A percentile compares a stretch with the other conserved stretches of the same genome.
Evolutionary conservation across 2,329 filamentous ascomycete genomes (phyloP).

Genomic region (Colletotrichum cereale): DNA sequence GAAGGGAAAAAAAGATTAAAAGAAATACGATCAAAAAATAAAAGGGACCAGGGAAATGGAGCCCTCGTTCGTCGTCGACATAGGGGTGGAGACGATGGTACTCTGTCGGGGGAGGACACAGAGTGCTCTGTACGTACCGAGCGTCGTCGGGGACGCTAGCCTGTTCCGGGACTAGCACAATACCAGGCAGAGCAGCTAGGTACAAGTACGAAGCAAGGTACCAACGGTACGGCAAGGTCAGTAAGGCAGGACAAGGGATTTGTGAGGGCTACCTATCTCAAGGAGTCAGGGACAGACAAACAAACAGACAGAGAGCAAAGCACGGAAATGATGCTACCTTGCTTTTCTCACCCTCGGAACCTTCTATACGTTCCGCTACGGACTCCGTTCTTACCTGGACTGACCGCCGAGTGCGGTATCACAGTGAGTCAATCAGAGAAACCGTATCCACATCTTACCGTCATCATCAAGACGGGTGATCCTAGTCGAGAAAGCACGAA

Average conservation of each 20-base stretch:
- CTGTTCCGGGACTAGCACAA: background rate
- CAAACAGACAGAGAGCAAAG: background rate
- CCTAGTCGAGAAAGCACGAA: background rate
- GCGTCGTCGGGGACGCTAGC: background rate
- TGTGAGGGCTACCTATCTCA: background rate
- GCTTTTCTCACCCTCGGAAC: background rate
- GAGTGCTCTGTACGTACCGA: conserved; percentile 18
- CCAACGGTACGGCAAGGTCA: conserved; percentile 10
- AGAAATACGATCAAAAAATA: conserved; percentile 5
- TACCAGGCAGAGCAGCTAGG: background rate
- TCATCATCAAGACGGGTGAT: conserved; percentile 1
- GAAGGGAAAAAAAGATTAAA: background rate
- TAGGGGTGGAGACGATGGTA: conserved; percentile 10
- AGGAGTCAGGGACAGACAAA: background rate
- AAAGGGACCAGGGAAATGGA: conserved; percentile 1
- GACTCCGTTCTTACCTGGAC: conserved; percentile 1
- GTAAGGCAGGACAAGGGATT: background rate
- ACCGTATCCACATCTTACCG: conserved; percentile 4
- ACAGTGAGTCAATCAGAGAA: conserved; percentile 6
- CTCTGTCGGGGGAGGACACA: too few relatives aligned
- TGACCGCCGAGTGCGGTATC: background rate
- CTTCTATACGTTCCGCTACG: conserved; percentile 16
- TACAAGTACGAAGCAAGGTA: background rate
- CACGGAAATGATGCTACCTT: background rate
- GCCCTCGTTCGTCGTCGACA: conserved; percentile 20